Evolutionary conservation across 495 filamentous ascomycete species (phyloP), one percentile per base, ranked within the genome.

Genomic region (Aspergillus indologenus): DNA sequence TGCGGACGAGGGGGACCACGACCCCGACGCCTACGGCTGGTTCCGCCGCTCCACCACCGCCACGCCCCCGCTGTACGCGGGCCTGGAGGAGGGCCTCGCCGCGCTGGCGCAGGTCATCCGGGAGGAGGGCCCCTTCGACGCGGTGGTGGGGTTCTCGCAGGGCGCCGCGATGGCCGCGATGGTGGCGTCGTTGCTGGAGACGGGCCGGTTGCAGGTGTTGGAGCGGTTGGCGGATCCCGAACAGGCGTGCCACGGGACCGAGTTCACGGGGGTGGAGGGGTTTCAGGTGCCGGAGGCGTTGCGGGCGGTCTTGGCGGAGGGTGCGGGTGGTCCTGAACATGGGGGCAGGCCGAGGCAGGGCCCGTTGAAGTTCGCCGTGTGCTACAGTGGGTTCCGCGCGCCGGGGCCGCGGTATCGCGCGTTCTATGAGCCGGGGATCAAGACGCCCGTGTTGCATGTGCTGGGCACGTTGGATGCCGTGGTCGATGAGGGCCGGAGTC

Each of bases 391-490:
- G 0, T 97, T 96, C 67, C 81, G 77, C 18, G 85, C 89, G 4
- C 81, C 82, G n/a, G 79, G 79, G 45, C 62, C 74, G n/a, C 64
- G 70, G 62, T 95, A 89, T 73, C 67, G 68, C 60, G 86, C 56
- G 20, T 87, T 94, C 58, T 96, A 92, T 72, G 83, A 89, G 66
- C 90, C 90, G 21, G 74, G 77, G 68, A 85, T 98, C 34, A 61
- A 61, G 63, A 96, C 93, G 70, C 89, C 90, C 19, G 81, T 90
- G 63, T 68, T 96, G 73, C 88, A 96, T 79, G 84, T 94, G 58
- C 61, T 97, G 43, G 94, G 94, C 12, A 85, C 83, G 40, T 70
- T 97, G 69, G 94, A 98, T 81, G 88, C 86, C 24, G 90, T 98
- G 11, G 93, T 98, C 20, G 88, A 90, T 43, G 92, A 96, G 79